These are phyloP conservation scores for Ceratocystis alfenasii DNA, from an alignment of 2,329 filamentous ascomycete species.

Conservation along the genomic window DNA sequence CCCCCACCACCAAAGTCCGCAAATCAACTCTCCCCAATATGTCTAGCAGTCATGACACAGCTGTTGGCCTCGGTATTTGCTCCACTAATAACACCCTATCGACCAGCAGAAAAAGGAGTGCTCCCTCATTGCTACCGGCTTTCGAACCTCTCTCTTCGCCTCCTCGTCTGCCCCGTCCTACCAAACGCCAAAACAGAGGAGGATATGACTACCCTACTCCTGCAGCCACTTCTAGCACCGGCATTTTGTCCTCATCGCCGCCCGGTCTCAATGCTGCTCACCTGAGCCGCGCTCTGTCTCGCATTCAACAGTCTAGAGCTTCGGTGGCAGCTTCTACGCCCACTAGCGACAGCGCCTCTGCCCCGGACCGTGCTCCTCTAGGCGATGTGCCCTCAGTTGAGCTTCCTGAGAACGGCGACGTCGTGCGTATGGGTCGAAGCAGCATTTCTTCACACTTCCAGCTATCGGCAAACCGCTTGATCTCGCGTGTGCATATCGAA, in stretches of 20 bases:
- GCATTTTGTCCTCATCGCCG: constrained; percentile 78
- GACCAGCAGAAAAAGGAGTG: constrained; percentile 43
- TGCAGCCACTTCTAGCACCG: constrained; percentile 84
- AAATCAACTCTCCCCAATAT: not conserved
- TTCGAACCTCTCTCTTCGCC: constrained; percentile 74
- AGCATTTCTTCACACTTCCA: constrained; percentile 95
- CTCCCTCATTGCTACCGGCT: constrained; percentile 59
- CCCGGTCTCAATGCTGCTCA: constrained; percentile 34
- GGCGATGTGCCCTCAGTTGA: constrained; percentile 71
- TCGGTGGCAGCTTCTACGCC: not conserved
- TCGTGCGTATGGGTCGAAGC: constrained; percentile 77
- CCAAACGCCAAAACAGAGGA: constrained; percentile 49
- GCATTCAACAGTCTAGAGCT: constrained; percentile 16
- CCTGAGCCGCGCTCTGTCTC: constrained; percentile 31
- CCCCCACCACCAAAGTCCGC: not conserved
- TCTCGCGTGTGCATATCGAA: constrained; percentile 87
- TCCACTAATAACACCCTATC: not conserved
- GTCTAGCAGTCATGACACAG: not conserved
- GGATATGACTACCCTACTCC: constrained; percentile 70
- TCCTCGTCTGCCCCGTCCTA: constrained; percentile 54
- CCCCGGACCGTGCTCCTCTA: constrained; percentile 62
- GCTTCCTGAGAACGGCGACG: constrained; percentile 68
- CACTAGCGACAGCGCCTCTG: not conserved
- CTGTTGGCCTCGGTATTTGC: constrained; percentile 1
- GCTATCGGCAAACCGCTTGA: constrained; percentile 78